phyloP scores from a whole-genome alignment of 2,329 filamentous ascomycete species.

The Pseudopyrenochaeta lycopersici region DNA sequence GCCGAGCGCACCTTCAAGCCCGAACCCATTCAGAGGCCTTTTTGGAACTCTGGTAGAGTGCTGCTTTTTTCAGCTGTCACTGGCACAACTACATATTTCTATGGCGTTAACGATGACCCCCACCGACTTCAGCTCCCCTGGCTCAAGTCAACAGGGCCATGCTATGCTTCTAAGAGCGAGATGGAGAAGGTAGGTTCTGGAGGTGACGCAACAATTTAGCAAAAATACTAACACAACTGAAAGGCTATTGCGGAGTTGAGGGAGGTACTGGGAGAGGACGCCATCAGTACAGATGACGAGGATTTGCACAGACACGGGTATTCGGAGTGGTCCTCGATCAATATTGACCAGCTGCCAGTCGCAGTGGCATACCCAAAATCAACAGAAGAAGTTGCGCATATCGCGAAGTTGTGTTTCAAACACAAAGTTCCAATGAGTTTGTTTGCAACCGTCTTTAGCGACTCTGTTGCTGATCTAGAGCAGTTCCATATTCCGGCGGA shows the following conservation, averaged over 20 bases:
- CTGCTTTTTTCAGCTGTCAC: conserved; percentile 60
- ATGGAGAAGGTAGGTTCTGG: conserved; percentile 59
- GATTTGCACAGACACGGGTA: conserved; percentile 71
- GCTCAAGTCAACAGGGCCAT: conserved; percentile 37
- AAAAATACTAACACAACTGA: conserved; percentile 8
- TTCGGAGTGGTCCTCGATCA: conserved; percentile 76
- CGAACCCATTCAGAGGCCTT: conserved; percentile 36
- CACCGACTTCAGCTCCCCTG: conserved; percentile 39
- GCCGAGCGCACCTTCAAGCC: conserved; percentile 32
- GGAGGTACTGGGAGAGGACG: conserved; percentile 62
- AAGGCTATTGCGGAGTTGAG: conserved; percentile 67
- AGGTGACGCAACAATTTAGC: background rate
- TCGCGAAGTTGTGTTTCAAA: conserved; percentile 77
- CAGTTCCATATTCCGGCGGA: conserved; percentile 83
- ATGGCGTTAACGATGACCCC: conserved; percentile 56
- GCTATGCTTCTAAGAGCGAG: conserved; percentile 60
- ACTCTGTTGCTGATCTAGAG: background rate
- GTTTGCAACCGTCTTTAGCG: conserved; percentile 2
- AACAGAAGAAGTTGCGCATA: conserved; percentile 70
- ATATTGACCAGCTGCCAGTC: conserved; percentile 69
- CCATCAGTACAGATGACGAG: conserved; percentile 70
- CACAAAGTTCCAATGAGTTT: conserved; percentile 77
- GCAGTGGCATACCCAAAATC: conserved; percentile 71
- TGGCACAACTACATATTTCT: conserved; percentile 61
- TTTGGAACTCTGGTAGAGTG: conserved; percentile 60